Base-by-base conservation (phyloP, 2,329 filamentous ascomycete species). In the Hymenoscyphus scutula region DNA sequence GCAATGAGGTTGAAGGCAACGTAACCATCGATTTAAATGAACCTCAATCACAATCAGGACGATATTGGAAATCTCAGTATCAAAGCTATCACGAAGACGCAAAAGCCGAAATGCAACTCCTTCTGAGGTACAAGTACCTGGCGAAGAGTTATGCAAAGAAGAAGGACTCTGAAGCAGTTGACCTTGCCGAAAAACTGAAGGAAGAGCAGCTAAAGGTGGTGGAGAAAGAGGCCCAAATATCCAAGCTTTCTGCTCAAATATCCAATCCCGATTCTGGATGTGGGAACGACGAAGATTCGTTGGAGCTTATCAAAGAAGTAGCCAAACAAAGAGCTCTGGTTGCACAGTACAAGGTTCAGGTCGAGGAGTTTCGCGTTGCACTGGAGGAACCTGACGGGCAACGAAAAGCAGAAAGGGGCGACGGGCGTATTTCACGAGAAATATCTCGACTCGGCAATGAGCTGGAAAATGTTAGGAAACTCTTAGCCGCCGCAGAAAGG, bases 1-100 rank as follows among this genome's bases (percentile, higher is more conserved):
- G 76, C 41, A 73, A 76, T 37, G 62, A 68, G 30, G 77, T 76
- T 68, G 82, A 85, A 58, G 80, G 82, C 60, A 88, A 92, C 69
- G 77, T 87, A 62, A 91, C 89, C 0, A 76, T 88, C 56, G 89
- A 92, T 70, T 77, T 91, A 56, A 88, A 89, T 65, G 87, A 91
- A 70, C 90, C 90, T 6, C 84, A 87, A 66, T 91, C 89, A 1
- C 84, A 89, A 63, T 92, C 89, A 3, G 90, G 89, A 6, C 86
- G 84, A 69, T 92, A 90, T 75, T 94, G 90, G 90, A 93, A 93
- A 76, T 82, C 84, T 27, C 85, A 92, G 71, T 93, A 90, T 70
- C 83, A 91, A 68, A 83, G 81, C 60, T 94, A 93, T 71, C 86
- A 90, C 56, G 81, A 85, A 53, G 88, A 89, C 65, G 90, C 89